Evolutionary conservation across 306 rosid genomes (phyloP).

Genomic region (Glycine soja): DNA sequence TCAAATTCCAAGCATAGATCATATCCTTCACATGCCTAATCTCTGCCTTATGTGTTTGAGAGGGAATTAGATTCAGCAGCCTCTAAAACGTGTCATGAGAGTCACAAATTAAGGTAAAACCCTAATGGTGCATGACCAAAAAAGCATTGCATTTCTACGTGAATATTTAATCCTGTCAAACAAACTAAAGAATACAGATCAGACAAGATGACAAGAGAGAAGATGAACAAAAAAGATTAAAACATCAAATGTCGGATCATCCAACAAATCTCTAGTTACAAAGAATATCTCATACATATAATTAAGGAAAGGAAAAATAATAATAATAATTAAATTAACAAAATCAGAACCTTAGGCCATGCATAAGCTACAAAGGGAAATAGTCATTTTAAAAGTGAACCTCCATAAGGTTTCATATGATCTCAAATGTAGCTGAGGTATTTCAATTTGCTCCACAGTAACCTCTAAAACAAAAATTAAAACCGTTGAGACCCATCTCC

Average conservation of each 20-base stretch:
- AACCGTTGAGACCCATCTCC: neutral
- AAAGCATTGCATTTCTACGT: slow-evolving; percentile 1
- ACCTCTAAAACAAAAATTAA: neutral
- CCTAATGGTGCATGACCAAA: slow-evolving; percentile 31
- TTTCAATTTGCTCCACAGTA: neutral
- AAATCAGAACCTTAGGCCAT: slow-evolving; percentile 32
- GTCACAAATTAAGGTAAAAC: slow-evolving; percentile 12
- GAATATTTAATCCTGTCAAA: neutral
- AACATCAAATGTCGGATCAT: slow-evolving; percentile 23
- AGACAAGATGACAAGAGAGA: neutral
- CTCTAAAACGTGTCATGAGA: neutral
- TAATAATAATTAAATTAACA: slow-evolving; percentile 6
- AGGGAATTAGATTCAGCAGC: slow-evolving; percentile 16
- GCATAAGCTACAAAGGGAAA: slow-evolving; percentile 29
- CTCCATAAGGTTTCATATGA: slow-evolving; percentile 36
- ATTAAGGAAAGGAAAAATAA: neutral
- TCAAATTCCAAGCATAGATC: slow-evolving; percentile 44
- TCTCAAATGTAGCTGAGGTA: slow-evolving; percentile 21
- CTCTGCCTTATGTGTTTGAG: neutral
- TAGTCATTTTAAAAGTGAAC: slow-evolving; percentile 39
- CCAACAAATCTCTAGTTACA: slow-evolving; percentile 49
- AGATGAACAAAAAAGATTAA: neutral
- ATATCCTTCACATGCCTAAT: slow-evolving; percentile 36
- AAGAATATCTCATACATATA: slow-evolving; percentile 41
- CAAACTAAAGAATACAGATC: neutral